Conservation (phyloP, 1,284 basidiomycete genomes). For the Rhodotorula sp. region DNA sequence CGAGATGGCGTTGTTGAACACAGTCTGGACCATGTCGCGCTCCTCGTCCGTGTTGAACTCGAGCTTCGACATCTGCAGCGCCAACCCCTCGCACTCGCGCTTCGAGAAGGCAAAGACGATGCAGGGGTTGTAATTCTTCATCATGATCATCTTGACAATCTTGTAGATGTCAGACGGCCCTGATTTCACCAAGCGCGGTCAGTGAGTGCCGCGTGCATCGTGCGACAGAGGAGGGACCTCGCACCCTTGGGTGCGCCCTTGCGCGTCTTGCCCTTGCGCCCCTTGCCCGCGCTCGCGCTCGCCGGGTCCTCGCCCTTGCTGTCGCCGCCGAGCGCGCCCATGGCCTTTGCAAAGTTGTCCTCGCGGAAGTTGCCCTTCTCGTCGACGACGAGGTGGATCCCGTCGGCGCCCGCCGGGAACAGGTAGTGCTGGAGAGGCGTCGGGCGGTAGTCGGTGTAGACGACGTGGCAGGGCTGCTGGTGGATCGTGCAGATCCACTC, state of each 20-base stretch:
- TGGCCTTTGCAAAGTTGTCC: slow-evolving; percentile 96
- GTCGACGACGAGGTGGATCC: slow-evolving; percentile 96
- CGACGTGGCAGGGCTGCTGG: slow-evolving; percentile 97
- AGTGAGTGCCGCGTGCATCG: background rate
- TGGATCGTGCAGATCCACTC: slow-evolving; percentile 98
- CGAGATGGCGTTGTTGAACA: slow-evolving; percentile 94
- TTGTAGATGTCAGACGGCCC: slow-evolving; percentile 94
- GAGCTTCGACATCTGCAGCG: slow-evolving; percentile 87
- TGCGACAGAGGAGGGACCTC: slow-evolving; percentile 31
- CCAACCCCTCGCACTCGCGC: slow-evolving; percentile 92
- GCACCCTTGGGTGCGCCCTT: slow-evolving; percentile 88
- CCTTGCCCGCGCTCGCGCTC: slow-evolving; percentile 56
- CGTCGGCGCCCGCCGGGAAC: slow-evolving; percentile 93
- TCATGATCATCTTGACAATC: slow-evolving; percentile 98
- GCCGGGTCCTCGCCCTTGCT: slow-evolving; percentile 82
- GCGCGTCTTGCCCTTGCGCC: slow-evolving; percentile 82
- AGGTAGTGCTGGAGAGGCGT: slow-evolving; percentile 98
- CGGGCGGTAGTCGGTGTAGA: slow-evolving; percentile 98
- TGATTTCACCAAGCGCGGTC: slow-evolving; percentile 48
- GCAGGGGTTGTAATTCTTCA: slow-evolving; percentile 96
- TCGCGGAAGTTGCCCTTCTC: slow-evolving; percentile 96
- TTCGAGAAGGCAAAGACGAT: slow-evolving; percentile 99
- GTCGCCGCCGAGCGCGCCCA: slow-evolving; percentile 83
- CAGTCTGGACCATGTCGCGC: slow-evolving; percentile 79
- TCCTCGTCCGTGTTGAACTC: slow-evolving; percentile 96